These are phyloP conservation scores for Leccinum longicurvipes DNA, from an alignment of 768 basidiomycete genomes.

Conservation along the genomic window DNA sequence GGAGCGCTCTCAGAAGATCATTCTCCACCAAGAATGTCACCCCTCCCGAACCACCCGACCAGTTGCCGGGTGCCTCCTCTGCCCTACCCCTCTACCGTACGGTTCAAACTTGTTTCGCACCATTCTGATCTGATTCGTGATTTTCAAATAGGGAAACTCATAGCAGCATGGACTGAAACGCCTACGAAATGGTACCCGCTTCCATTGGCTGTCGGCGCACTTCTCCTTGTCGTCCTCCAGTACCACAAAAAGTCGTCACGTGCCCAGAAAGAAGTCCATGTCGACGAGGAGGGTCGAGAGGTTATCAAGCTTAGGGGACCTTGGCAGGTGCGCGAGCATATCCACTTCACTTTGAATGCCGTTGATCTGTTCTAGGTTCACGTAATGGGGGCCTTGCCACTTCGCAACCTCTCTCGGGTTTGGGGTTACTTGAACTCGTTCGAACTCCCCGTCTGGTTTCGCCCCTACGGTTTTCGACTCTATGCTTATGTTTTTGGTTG, in stretches of 20 bases:
- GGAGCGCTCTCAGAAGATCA: slow-evolving; percentile 23
- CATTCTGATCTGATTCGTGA: slow-evolving; percentile 7
- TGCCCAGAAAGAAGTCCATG: slow-evolving; percentile 59
- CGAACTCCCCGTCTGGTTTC: slow-evolving; percentile 90
- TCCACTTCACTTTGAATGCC: not conserved
- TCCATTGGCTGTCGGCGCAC: slow-evolving; percentile 84
- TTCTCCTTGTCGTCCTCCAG: slow-evolving; percentile 78
- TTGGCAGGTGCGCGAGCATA: slow-evolving; percentile 68
- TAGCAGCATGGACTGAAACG: slow-evolving; percentile 79
- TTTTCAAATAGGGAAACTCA: slow-evolving; percentile 48
- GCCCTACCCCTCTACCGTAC: slow-evolving; percentile 50
- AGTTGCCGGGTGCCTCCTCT: slow-evolving; percentile 32
- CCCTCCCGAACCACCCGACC: slow-evolving; percentile 45
- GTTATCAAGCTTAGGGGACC: slow-evolving; percentile 81
- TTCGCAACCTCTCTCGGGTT: slow-evolving; percentile 91
- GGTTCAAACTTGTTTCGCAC: not conserved
- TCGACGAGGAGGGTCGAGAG: slow-evolving; percentile 83
- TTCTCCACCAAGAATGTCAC: slow-evolving; percentile 23
- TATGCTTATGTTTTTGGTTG: slow-evolving; percentile 91
- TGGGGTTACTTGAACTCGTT: slow-evolving; percentile 97
- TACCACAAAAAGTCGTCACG: slow-evolving; percentile 58
- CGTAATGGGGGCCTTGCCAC: slow-evolving; percentile 90
- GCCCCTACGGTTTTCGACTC: slow-evolving; percentile 83
- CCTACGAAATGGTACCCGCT: slow-evolving; percentile 96
- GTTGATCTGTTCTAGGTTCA: slow-evolving; percentile 61